These are phyloP conservation scores for Fusarium sp. DNA, from an alignment of 2,329 filamentous ascomycete species.

Conservation along the genomic window DNA sequence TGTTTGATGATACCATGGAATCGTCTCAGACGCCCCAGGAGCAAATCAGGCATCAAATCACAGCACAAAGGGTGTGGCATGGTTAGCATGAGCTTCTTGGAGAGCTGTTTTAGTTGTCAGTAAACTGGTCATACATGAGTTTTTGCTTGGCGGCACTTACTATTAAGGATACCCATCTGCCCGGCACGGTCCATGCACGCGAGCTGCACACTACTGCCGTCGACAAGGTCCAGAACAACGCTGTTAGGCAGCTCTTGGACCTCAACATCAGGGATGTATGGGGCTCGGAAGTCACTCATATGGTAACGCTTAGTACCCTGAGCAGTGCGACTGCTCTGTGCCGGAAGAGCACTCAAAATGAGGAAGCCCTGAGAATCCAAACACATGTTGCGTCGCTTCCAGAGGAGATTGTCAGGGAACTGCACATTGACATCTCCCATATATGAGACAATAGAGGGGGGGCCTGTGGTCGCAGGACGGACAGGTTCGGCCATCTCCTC, in stretches of 20 bases:
- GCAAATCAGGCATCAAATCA: constrained; percentile 29
- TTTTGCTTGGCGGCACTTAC: constrained; percentile 56
- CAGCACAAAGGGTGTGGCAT: constrained; percentile 51
- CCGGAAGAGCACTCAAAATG: constrained; percentile 75
- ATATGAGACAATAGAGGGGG: constrained; percentile 68
- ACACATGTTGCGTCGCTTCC: constrained; percentile 92
- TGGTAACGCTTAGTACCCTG: constrained; percentile 80
- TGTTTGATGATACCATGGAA: constrained; percentile 5
- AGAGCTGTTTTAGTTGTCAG: constrained; percentile 47
- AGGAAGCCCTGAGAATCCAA: constrained; percentile 88
- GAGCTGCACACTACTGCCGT: constrained; percentile 72
- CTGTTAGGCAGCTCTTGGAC: constrained; percentile 94
- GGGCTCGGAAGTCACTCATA: constrained; percentile 83
- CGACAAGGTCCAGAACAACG: constrained; percentile 71
- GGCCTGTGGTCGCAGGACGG: constrained; percentile 50
- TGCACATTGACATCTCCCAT: constrained; percentile 96
- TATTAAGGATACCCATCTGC: constrained; percentile 66
- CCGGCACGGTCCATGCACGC: constrained; percentile 73
- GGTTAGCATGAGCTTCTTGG: constrained; percentile 54
- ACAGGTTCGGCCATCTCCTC: constrained; percentile 56
- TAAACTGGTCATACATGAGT: background rate
- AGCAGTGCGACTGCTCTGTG: constrained; percentile 64
- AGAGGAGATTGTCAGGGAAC: constrained; percentile 94
- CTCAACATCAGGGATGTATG: constrained; percentile 89
- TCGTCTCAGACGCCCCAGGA: constrained; percentile 6